Conservation (phyloP, 306 rosid species). For the Ormosia emarginata region DNA sequence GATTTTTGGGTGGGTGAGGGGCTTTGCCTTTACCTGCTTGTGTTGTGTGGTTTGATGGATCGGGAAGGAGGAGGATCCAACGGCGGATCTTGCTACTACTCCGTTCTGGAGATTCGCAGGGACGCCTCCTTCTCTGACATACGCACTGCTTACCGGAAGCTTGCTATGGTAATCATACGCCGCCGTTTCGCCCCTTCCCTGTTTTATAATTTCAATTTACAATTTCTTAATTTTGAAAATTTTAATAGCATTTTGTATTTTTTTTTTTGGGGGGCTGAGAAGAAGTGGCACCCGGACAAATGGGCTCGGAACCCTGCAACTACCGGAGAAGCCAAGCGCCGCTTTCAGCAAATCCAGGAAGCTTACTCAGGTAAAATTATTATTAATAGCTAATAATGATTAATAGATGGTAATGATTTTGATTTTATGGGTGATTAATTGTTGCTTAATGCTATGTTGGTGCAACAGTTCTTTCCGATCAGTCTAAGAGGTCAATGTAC, state of each 20-base stretch:
- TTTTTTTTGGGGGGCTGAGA: background rate
- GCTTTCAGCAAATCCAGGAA: constrained; percentile 94
- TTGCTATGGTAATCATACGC: constrained; percentile 65
- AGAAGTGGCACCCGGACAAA: constrained; percentile 97
- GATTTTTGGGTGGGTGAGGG: background rate
- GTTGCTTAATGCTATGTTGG: background rate
- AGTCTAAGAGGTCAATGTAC: constrained; percentile 81
- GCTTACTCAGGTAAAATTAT: constrained; percentile 70
- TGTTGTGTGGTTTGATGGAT: constrained; percentile 43
- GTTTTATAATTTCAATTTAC: background rate
- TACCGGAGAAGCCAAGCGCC: constrained; percentile 74
- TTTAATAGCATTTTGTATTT: background rate
- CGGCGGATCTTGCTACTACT: constrained; percentile 78
- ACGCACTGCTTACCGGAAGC: constrained; percentile 86
- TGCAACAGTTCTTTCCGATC: constrained; percentile 79
- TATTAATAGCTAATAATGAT: background rate
- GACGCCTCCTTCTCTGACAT: constrained; percentile 88
- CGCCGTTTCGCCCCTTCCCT: background rate
- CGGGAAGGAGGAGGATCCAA: constrained; percentile 78
- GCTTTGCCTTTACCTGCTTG: no score
- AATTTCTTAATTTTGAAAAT: background rate
- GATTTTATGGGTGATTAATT: background rate
- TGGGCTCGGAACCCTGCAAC: constrained; percentile 53
- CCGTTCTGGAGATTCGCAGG: constrained; percentile 76
- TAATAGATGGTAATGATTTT: background rate